Evolutionary conservation across 2,329 filamentous ascomycete genomes (phyloP), one percentile per base, ranked within the genome.

Genomic region (Hypoxylon sp.): DNA sequence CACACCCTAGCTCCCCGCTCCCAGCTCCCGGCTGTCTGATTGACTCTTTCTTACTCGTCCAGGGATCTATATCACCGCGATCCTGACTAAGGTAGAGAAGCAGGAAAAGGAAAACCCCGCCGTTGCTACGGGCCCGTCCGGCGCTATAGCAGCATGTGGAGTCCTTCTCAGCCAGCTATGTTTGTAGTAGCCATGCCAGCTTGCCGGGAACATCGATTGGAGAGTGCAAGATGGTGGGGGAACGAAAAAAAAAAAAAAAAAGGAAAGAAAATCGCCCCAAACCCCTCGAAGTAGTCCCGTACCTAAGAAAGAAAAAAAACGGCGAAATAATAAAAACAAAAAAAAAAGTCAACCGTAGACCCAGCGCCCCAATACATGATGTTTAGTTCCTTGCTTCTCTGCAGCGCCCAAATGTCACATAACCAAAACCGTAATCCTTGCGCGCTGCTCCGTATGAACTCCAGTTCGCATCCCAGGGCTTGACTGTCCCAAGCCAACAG

Each of bases 381-480:
- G 50, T 63, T 70, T 54, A 65, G 54, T 57, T 68, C 65, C 64
- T 63, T 64, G 57, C 64, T 64, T 64, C 60, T 50, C 59, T 61
- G 57, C 57, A 70, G 64, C 60, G 60, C 62, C 67, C 54, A 54
- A 65, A 70, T 61, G 65, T 53, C 58, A 65, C 54, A 24, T 11
- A 48, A 60, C 39, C 35, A 56, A 59, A 58, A 53, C 53, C 48
- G n/a, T 58, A 63, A 68, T 65, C 68, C 68, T 44, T 70, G 65
- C 65, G 44, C 29, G 50, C 58, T 67, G 46, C 62, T 62, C 68
- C 68, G 53, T 65, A 65, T 61, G 65, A 70, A 70, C 68, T 66
- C 68, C 68, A 66, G 68, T 70, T 70, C 65, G 68, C 59, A 64
- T 70, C 68, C 68, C 17, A 59, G 37, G 52, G 52, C 51, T 47